Base-by-base conservation (phyloP, 1,284 basidiomycete genomes). In the Apiotrichum siamense region DNA sequence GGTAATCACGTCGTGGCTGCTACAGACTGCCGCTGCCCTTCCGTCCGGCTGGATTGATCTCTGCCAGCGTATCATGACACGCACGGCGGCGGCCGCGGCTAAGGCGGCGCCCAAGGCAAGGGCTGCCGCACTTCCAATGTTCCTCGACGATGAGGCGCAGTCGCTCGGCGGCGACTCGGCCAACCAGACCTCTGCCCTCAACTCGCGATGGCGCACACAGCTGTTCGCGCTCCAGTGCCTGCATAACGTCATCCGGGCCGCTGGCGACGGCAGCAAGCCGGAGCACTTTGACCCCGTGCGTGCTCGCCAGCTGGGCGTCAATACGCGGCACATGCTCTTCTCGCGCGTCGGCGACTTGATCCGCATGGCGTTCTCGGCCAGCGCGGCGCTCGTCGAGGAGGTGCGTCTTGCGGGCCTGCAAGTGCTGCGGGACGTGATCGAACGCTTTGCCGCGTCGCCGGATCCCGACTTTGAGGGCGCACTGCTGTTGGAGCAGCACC, bases 11-110 rank as follows among this genome's bases (percentile, higher is more conserved):
- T 89, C 86, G 60, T 99, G 96, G 96, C 78, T 98, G 11, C 83
- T 87, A 57, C 93, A 97, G 71, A 98, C 96, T 0, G 92, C 92
- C 1, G 81, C 88, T 20, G 82, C 88, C 47, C 89, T 93, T 55
- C 93, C 96, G 0, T 90, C 86, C 0, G 93, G 92, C 2, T 99
- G 96, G 96, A 96, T 99, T 55, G 92, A 96, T 66, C 78, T 98
- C 1, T 98, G 94, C 66, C 92, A 97, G 70, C 80, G 91, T 29
- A 97, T 98, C 72, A 96, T 97, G 88, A 84, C 67, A 7, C 57
- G 65, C 12, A 66, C 69, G 4, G 59, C 60, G 11, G 59, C 63
- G 3, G 56, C 87, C 17, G 81, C 86, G n/a, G 55, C 50, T 2
- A 33, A 42, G 3, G 43, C n/a, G n/a, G n/a, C 50, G 13, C 39